Base-by-base conservation (phyloP, 306 rosid genomes). In the Dicorynia guianensis region DNA sequence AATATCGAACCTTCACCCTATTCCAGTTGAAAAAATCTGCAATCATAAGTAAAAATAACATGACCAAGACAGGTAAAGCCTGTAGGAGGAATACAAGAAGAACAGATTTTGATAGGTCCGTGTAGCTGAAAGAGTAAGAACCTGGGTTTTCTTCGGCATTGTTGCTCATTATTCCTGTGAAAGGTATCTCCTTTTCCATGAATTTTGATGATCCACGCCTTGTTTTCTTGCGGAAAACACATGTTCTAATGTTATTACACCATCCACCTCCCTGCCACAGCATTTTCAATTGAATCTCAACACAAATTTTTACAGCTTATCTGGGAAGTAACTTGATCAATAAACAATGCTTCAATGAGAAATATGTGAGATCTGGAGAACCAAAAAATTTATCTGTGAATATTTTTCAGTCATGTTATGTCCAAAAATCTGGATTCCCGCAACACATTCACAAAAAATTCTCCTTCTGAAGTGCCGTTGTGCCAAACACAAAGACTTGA, bases 261-360 rank as follows among this genome's bases (percentile, higher is more conserved):
- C 97, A 95, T 69, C 97, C 99, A 75, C 99, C 99, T 61, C 99
- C 97, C 97, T 95, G 96, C 76, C 87, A 88, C 73, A 80, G 58
- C 59, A 82, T 85, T 79, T 68, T 71, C 58, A 67, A 19, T 65
- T 30, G 8, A 58, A 18, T 62, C 70, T 78, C 61, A 73, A 35
- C 3, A 34, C 1, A 71, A 71, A 38, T 25, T 52, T 20, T 48
- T 5, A 63, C 54, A 76, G 33, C 40, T 44, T 7, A 52, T 3
- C 50, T n/a, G 35, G 38, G 34, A 43, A 50, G 57, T 36, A 43
- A 39, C 57, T 70, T 69, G 46, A 61, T 43, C 63, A 72, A 19
- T 18, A 40, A 13, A 53, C 18, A 5, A 72, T 79, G 11, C 59
- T 12, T 46, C 14, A 7, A 70, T 20, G 46, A 33, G 19, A 18